These are phyloP conservation scores for Neurospora tetraspora DNA, from an alignment of 495 filamentous ascomycete genomes.

Conservation along the genomic window DNA sequence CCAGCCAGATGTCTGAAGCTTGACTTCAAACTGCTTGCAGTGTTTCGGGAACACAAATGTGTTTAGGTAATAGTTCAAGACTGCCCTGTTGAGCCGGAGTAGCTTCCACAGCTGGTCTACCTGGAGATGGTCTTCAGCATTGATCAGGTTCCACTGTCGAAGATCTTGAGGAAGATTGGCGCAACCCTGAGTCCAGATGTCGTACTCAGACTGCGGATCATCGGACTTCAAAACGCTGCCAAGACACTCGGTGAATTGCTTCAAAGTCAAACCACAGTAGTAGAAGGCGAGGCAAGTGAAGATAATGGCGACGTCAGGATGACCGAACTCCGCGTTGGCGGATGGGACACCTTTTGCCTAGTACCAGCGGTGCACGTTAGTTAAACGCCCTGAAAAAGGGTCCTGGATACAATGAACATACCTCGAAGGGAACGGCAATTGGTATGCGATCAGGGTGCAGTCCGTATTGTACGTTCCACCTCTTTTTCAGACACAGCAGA, in stretches of 20 bases:
- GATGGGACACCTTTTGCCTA: slow-evolving; percentile 6
- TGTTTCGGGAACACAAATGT: slow-evolving; percentile 44
- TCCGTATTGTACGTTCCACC: slow-evolving; percentile 38
- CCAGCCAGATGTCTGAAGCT: slow-evolving; percentile 45
- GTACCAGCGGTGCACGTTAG: background rate
- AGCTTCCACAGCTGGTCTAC: slow-evolving; percentile 30
- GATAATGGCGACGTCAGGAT: slow-evolving; percentile 46
- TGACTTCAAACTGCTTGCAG: slow-evolving; percentile 42
- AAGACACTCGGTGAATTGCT: slow-evolving; percentile 32
- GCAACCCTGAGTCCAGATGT: slow-evolving; percentile 30
- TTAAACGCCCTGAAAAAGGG: background rate
- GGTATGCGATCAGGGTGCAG: slow-evolving; percentile 29
- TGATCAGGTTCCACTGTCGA: slow-evolving; percentile 37
- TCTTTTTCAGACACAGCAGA: slow-evolving; percentile 31
- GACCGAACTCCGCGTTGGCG: slow-evolving; percentile 23
- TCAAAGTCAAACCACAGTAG: slow-evolving; percentile 32
- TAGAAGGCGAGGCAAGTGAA: slow-evolving; percentile 46
- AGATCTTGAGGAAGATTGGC: slow-evolving; percentile 31
- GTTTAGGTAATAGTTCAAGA: slow-evolving; percentile 44
- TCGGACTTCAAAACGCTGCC: slow-evolving; percentile 38
- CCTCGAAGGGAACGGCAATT: slow-evolving; percentile 26
- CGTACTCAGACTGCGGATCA: slow-evolving; percentile 40
- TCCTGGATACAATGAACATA: background rate
- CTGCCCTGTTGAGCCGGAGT: slow-evolving; percentile 24
- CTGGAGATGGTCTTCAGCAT: slow-evolving; percentile 39